Base-by-base conservation (phyloP, 2,329 filamentous ascomycete species). In the Orbilia ellipsospora region DNA sequence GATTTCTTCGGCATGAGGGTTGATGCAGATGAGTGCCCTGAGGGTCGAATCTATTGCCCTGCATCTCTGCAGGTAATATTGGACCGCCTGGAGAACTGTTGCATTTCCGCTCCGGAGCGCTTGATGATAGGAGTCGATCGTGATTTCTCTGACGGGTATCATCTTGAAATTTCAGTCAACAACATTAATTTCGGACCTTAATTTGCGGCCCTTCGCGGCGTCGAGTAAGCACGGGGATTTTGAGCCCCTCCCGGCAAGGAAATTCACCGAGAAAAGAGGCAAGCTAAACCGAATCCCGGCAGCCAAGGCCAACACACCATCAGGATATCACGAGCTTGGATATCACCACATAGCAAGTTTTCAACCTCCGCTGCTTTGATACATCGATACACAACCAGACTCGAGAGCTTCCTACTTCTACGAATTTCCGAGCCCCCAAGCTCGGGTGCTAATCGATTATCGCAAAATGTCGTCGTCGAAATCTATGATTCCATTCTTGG, bases 401-500 rank as follows among this genome's bases (percentile, higher is more conserved):
- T 10, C 31, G 31, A 36, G 31, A 6, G 31, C 31, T 36, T 36
- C 31, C 31, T 7, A 36, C 31, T 36, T 36, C 31, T 20, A 56
- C 50, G 8, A 56, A 36, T 44, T 15, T 48, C 44, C 13, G 44
- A 48, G 15, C 15, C 4, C 44, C 16, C 56, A 31, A 20, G 15
- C 42, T 42, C 42, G 31, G 26, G 12, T 51, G 44, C 8, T 10
- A 10, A 2, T 36, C 54, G 55, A 48, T 28, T 55, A 55, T 55
- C 50, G 31, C 23, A 65, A 36, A 42, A 56, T 66, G 52, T 66
- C 62, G 42, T 50, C 42, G 7, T 64, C 70, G 18, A 74, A 68
- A 28, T 48, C 70, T n/a, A 74, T 66, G 44, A 10, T 74, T 10
- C 70, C 70, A 0, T 60, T 74, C 56, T 57, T 74, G 57, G 70